Evolutionary conservation across 305 asterid species (phyloP).

Genomic region (Fraxinus floribunda): DNA sequence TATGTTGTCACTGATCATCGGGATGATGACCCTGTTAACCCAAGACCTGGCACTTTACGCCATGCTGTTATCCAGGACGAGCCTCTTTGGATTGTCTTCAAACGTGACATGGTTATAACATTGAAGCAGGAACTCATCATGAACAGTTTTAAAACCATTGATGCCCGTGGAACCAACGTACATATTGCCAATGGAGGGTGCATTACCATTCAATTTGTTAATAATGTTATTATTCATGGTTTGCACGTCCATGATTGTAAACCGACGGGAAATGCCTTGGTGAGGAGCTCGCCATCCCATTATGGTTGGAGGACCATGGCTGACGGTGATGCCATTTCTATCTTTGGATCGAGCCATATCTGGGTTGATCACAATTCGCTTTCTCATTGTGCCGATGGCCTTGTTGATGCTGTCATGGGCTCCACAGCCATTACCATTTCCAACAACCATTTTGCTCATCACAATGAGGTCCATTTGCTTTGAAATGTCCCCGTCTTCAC

Average conservation of each 20-base stretch:
- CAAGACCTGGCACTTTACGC: slow-evolving; percentile 78
- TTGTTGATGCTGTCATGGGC: slow-evolving; percentile 93
- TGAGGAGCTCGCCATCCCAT: slow-evolving; percentile 80
- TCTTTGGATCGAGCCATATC: slow-evolving; percentile 84
- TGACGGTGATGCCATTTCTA: slow-evolving; percentile 86
- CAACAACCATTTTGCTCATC: slow-evolving; percentile 82
- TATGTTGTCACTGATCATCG: slow-evolving; percentile 72
- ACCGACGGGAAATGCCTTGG: slow-evolving; percentile 89
- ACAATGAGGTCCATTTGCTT: slow-evolving; percentile 62
- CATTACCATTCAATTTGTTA: slow-evolving; percentile 70
- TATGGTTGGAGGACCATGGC: slow-evolving; percentile 93
- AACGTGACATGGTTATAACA: slow-evolving; percentile 79
- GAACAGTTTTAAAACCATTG: slow-evolving; percentile 90
- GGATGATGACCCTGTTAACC: slow-evolving; percentile 80
- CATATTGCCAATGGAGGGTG: slow-evolving; percentile 87
- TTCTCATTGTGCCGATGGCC: slow-evolving; percentile 87
- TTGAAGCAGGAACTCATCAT: slow-evolving; percentile 80
- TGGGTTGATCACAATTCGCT: slow-evolving; percentile 92
- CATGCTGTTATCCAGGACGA: slow-evolving; percentile 81
- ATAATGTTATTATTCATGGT: slow-evolving; percentile 80
- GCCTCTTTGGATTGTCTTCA: slow-evolving; percentile 92
- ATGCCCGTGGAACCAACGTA: slow-evolving; percentile 83
- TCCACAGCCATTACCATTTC: slow-evolving; percentile 90
- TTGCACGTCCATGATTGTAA: slow-evolving; percentile 78
- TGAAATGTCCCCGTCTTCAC: background rate